Conservation (phyloP, 331 rosid species). For the Erythrophleum ivorense region DNA sequence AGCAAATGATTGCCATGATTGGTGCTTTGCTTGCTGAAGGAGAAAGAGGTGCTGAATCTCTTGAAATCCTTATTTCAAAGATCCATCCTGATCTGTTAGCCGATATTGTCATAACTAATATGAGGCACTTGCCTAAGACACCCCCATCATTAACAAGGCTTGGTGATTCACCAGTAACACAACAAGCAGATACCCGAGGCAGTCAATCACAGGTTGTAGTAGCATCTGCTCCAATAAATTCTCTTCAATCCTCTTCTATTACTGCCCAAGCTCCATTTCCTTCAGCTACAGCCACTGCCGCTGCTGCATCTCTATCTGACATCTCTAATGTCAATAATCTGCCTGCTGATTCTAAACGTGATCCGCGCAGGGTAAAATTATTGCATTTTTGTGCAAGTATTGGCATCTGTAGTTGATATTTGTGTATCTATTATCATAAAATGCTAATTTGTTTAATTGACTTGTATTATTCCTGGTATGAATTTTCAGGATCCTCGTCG, state of each 20-base stretch:
- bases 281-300: slow-evolving; percentile 47
- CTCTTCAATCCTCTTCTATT: slow-evolving; percentile 66
- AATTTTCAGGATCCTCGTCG: slow-evolving; percentile 99
- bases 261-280: slow-evolving; percentile 57
- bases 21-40: slow-evolving; percentile 99
- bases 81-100: slow-evolving; percentile 97
- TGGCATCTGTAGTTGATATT: slow-evolving; percentile 17
- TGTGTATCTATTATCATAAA: slow-evolving; percentile 16
- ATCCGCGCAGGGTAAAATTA: slow-evolving; percentile 86
- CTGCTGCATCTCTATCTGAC: slow-evolving; percentile 62
- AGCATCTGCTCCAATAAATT: slow-evolving; percentile 57
- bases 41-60: slow-evolving; percentile 96
- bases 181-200: slow-evolving; percentile 54
- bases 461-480: slow-evolving; percentile 35
- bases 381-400: slow-evolving; percentile 29
- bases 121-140: slow-evolving; percentile 90
- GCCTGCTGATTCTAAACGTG: slow-evolving; percentile 84
- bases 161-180: slow-evolving; percentile 62
- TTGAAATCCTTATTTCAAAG: slow-evolving; percentile 89
- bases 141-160: slow-evolving; percentile 71
- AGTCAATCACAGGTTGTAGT: slow-evolving; percentile 54
- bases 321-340: slow-evolving; percentile 54
- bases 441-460: slow-evolving; percentile 29
- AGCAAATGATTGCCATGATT: slow-evolving; percentile 94
- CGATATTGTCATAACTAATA: slow-evolving; percentile 94